Conservation (phyloP, 108 stramenopile genomes). For the Nitzschia sp. region DNA sequence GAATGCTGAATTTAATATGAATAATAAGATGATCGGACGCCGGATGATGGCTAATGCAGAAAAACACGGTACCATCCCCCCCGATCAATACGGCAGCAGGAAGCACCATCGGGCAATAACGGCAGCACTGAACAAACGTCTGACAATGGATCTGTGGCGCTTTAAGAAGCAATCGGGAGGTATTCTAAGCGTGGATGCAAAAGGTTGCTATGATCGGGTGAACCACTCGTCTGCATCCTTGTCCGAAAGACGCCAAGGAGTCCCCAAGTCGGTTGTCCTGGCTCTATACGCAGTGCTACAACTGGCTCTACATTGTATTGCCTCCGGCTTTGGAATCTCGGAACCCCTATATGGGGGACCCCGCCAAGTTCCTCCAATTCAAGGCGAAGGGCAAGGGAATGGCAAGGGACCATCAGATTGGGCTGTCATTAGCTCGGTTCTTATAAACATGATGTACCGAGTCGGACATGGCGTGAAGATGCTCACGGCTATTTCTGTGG, state of each 20-base stretch:
- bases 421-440: not conserved
- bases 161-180: not conserved
- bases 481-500: not conserved
- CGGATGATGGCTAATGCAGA: no score
- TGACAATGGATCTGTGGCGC: constrained; percentile 8
- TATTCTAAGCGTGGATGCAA: not conserved
- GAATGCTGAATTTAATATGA: constrained; percentile 17
- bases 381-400: constrained; percentile 9
- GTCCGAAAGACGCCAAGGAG: not conserved
- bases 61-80: not conserved
- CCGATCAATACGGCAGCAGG: not conserved
- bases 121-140: not conserved
- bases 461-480: constrained; percentile 5
- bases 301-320: not conserved
- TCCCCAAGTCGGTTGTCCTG: not conserved
- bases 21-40: constrained; percentile 12
- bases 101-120: constrained; percentile 1
- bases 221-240: not conserved
- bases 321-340: not conserved
- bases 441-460: constrained; percentile 3
- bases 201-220: constrained; percentile 14
- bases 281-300: not conserved
- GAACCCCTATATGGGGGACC: not conserved
- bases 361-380: not conserved
- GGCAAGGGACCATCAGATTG: constrained; percentile 3